Evolutionary conservation across 2,329 filamentous ascomycete genomes (phyloP), one percentile per base, ranked within the genome.

Genomic region (Orbilia oligospora): DNA sequence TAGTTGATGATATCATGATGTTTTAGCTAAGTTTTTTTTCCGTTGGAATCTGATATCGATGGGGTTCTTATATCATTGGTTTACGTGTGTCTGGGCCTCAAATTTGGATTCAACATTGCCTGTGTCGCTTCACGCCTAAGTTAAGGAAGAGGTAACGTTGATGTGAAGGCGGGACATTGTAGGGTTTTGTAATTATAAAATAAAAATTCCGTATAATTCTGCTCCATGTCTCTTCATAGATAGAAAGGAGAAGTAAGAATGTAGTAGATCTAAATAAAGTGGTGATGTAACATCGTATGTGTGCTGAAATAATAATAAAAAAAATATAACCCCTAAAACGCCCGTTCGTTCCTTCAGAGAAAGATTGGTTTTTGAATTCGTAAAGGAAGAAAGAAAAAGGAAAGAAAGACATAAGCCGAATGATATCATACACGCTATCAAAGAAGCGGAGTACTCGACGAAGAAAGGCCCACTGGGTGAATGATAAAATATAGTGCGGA

Each of bases 351-450:
- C 56, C n/a, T n/a, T n/a, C n/a, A n/a, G n/a, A n/a, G 20, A 30
- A 41, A 58, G 12, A 49, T 33, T 36, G 30, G 9, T 20, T n/a
- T 46, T 6, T 53, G n/a, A 16, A 67, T 51, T 51, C 30, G 14
- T 53, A 27, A 53, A 51, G 49, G 33, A 64, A 53, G 22, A 44
- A 51, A 55, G 33, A 64, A 53, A 33, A 44, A 9, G 8, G 18
- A 67, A 46, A 61, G 61, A 44, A 75, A 53, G 33, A 22, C 46
- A 67, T 75, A 38, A 58, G n/a, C 69, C 44, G 22, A 46, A 16
- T 14, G 9, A 64, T 70, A 76, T 70, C 65, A 44, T 69, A 56
- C 56, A 69, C 46, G 38, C 53, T 24, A 48, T 27, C 30, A 41
- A 44, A 68, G 38, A 73, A 73, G 53, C 24, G 44, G 38, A 51